These are phyloP conservation scores for Urostyla sp. DNA, from an alignment of 73 alveolate species.

Conservation along the genomic window DNA sequence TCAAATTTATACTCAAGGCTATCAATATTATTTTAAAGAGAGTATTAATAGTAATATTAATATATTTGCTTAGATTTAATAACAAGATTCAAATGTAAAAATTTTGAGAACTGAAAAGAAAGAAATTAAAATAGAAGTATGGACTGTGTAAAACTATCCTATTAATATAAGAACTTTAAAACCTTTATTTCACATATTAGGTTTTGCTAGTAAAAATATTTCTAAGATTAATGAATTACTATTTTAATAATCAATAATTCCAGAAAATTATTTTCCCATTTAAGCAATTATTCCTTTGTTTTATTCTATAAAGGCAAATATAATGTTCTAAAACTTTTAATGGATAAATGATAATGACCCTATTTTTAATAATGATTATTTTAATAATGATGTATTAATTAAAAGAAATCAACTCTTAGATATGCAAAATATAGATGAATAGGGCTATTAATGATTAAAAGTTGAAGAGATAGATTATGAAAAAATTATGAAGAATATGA, in stretches of 20 bases:
- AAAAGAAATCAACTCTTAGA: not conserved
- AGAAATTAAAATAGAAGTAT: conserved; percentile 24
- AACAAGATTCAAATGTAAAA: not conserved
- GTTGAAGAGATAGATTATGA: conserved; percentile 28
- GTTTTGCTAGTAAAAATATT: conserved; percentile 36
- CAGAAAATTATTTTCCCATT: conserved; percentile 16
- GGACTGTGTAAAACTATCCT: conserved; percentile 17
- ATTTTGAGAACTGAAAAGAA: not conserved
- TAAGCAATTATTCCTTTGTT: conserved; percentile 30
- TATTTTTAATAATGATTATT: not conserved
- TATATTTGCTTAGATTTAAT: not conserved
- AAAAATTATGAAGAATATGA: conserved; percentile 3
- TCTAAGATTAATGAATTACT: conserved; percentile 35
- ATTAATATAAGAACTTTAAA: not conserved
- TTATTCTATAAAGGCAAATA: conserved; percentile 29
- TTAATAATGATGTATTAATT: conserved; percentile 14
- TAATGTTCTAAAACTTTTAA: not conserved
- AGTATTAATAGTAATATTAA: not conserved
- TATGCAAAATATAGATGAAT: too few relatives aligned
- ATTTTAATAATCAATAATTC: conserved; percentile 2
- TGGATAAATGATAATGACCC: not conserved
- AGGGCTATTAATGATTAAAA: not conserved
- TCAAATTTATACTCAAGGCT: not conserved
- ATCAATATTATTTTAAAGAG: conserved; percentile 11
- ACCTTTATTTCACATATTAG: conserved; percentile 35